Percentiles rank a stretch among this genome's conserved stretches.
These are phyloP conservation scores for Kwoniella shandongensis DNA, from an alignment of 768 basidiomycete species.

Conservation along the genomic window DNA sequence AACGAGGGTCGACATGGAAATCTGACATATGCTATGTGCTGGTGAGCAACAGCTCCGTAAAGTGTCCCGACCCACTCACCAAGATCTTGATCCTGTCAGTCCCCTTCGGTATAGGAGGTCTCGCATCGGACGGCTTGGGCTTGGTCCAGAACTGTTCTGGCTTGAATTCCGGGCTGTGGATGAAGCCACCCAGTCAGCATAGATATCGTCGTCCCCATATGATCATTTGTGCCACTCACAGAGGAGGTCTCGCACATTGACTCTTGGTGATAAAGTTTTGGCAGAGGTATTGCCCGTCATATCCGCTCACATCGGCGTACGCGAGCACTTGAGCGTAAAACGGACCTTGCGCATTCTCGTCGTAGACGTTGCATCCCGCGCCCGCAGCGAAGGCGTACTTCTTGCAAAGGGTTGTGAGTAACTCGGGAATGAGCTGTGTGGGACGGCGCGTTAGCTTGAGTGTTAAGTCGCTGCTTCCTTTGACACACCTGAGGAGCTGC, in stretches of 20 bases:
- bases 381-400: conserved; percentile 58
- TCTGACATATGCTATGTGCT: conserved; percentile 65
- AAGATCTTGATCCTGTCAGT: conserved; percentile 66
- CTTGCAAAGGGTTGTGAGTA: conserved; percentile 65
- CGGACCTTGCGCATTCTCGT: conserved; percentile 58
- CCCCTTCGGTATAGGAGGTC: conserved; percentile 61
- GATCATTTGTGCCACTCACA: conserved; percentile 8
- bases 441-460: conserved; percentile 57
- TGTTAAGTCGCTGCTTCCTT: too few relatives aligned
- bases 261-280: conserved; percentile 59
- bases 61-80: conserved; percentile 8
- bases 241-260: conserved; percentile 17
- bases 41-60: background rate
- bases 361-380: conserved; percentile 19
- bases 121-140: conserved; percentile 64
- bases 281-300: conserved; percentile 66
- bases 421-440: conserved; percentile 58
- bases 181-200: conserved; percentile 61
- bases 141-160: conserved; percentile 71
- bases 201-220: conserved; percentile 23
- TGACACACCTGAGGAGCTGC: conserved; percentile 13
- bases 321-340: conserved; percentile 70
- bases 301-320: conserved; percentile 69
- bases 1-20: conserved; percentile 73
- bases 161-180: conserved; percentile 62